Percentiles rank a stretch among this genome's conserved stretches.
Conservation (phyloP, 2,329 filamentous ascomycete genomes). For the Graphilbum fragrans region DNA sequence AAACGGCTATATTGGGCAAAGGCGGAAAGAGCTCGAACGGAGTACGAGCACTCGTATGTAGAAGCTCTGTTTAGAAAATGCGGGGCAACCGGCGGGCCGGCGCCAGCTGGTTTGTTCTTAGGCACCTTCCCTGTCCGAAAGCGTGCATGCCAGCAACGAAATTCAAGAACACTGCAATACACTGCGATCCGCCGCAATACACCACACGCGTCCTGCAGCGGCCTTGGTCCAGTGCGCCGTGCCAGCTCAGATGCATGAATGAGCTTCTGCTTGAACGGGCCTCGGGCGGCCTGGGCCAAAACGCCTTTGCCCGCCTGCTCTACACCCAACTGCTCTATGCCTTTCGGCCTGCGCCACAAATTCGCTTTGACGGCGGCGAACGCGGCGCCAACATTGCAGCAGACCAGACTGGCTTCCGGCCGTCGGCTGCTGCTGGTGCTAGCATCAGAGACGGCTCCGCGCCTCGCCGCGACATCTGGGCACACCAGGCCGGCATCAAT, state of each 20-base stretch:
- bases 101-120: neutral
- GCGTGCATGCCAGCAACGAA: neutral
- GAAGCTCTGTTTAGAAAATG: neutral
- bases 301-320: slow-evolving; percentile 52
- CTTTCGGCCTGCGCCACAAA: slow-evolving; percentile 53
- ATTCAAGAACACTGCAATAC: no score
- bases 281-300: slow-evolving; percentile 52
- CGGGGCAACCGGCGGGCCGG: slow-evolving; percentile 1
- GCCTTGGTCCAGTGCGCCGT: neutral
- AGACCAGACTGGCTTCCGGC: slow-evolving; percentile 8
- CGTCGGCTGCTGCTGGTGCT: neutral
- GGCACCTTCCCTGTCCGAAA: neutral
- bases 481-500: slow-evolving; percentile 70
- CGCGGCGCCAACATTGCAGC: slow-evolving; percentile 19
- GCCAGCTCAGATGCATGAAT: slow-evolving; percentile 42
- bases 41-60: neutral
- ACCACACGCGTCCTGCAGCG: no score
- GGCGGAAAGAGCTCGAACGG: no score
- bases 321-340: slow-evolving; percentile 54
- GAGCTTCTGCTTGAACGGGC: slow-evolving; percentile 64
- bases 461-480: slow-evolving; percentile 30
- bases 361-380: slow-evolving; percentile 58
- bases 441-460: neutral
- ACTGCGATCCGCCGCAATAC: no score
- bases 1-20: no score